Evolutionary conservation across 306 rosid species (phyloP), one percentile per base, ranked within the genome.

Genomic region (barrel medic (Medicago truncatula)): DNA sequence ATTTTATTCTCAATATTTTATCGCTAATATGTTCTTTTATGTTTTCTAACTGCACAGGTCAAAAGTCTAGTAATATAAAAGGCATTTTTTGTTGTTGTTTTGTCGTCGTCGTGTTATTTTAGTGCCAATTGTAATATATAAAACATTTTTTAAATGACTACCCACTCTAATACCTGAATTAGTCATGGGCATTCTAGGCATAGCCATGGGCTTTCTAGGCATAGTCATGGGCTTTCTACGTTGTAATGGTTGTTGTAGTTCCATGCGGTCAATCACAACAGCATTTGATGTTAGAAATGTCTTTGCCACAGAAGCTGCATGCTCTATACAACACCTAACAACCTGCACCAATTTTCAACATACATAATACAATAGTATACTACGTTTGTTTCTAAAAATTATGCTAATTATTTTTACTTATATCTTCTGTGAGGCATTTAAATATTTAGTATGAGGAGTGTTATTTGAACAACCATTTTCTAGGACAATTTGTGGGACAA

Each of bases 301-400:
- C 86, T 94, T 94, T 44, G 97, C 88, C 49, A 94, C 98, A 1
- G 97, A 91, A 61, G 97, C 95, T 3, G 98, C 89, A 73, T 94
- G 82, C 88, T 94, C 97, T 84, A 94, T 81, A 75, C 98, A 94
- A 77, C 96, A 94, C 79, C 95, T 85, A 76, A 94, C 96, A 25
- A 92, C 97, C 97, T 90, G 95, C 58, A 76, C 23, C 75, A 75
- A 78, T 41, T 43, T 76, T 75, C 57, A 74, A 72, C 23, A 43
- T 31, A 8, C 3, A 71, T 4, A 40, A 16, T 14, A 61, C 28
- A 64, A 47, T 50, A 50, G n/a, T 15, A 49, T 15, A 15, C 56
- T 14, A 49, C 17, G 18, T 49, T 15, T 15, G 17, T 50, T 44
- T 44, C 15, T 44, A 13, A 10, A 2, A 44, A 44, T 10, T 44